Percentiles rank a stretch among this genome's conserved stretches.
Conservation (phyloP, 1,139 yeast genomes). For the Spathaspora sp. region DNA sequence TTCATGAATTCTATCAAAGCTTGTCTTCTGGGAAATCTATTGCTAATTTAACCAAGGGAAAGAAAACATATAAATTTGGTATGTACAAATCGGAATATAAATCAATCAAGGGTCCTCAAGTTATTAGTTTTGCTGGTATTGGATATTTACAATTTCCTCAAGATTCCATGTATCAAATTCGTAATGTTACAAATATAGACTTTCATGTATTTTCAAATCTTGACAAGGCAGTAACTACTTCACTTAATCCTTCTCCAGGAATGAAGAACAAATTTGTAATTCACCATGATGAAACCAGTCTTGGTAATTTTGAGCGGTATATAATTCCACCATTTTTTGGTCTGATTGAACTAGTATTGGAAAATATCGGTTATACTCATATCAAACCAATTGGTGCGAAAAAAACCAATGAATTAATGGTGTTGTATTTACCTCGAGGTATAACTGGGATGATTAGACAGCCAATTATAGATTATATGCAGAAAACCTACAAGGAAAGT, state of each 20-base stretch:
- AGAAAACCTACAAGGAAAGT: conserved; percentile 34
- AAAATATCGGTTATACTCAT: conserved; percentile 67
- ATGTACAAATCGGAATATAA: conserved; percentile 34
- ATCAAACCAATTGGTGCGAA: conserved; percentile 61
- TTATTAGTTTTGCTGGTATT: conserved; percentile 60
- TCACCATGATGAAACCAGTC: conserved; percentile 20
- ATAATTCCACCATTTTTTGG: conserved; percentile 71
- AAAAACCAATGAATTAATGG: conserved; percentile 26
- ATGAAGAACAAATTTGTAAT: conserved; percentile 32
- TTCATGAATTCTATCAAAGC: conserved; percentile 31
- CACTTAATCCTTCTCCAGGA: conserved; percentile 16
- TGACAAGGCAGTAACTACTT: conserved; percentile 27
- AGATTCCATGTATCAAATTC: conserved; percentile 43
- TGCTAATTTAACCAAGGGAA: conserved; percentile 39
- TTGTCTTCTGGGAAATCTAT: conserved; percentile 26
- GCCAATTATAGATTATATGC: conserved; percentile 35
- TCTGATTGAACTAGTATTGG: conserved; percentile 63
- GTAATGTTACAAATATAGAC: conserved; percentile 36
- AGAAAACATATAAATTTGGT: conserved; percentile 32
- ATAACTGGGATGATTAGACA: conserved; percentile 33
- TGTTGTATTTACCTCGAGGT: conserved; percentile 33
- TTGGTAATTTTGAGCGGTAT: conserved; percentile 38
- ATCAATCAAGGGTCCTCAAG: conserved; percentile 44
- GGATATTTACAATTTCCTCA: conserved; percentile 46
- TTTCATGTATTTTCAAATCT: conserved; percentile 25